Evolutionary conservation across 768 basidiomycete genomes (phyloP).

Genomic region (Chalciporus pseudorubinellus): DNA sequence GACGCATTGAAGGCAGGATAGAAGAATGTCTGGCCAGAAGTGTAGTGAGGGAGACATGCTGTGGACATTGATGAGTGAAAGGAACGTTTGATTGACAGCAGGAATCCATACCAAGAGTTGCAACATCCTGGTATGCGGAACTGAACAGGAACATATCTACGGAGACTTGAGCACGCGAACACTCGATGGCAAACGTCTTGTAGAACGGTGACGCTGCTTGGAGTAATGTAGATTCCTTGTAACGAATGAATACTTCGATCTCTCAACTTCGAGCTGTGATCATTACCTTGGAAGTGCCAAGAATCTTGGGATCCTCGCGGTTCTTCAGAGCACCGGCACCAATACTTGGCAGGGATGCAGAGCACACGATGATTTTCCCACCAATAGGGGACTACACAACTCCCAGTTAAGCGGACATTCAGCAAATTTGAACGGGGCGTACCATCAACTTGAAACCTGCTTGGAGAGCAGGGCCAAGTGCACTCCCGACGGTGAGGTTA

Average conservation of each 20-base stretch:
- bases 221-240: constrained; percentile 83
- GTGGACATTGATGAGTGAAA: constrained; percentile 1
- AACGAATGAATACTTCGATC: constrained; percentile 1
- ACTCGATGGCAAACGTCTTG: constrained; percentile 98
- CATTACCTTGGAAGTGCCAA: constrained; percentile 86
- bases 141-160: constrained; percentile 99
- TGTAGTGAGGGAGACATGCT: constrained; percentile 95
- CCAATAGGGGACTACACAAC: constrained; percentile 76
- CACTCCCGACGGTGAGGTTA: constrained; percentile 89
- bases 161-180: constrained; percentile 93
- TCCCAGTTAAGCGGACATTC: background rate
- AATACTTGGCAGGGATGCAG: constrained; percentile 80
- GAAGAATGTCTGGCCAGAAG: constrained; percentile 96
- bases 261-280: background rate
- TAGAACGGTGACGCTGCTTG: constrained; percentile 95
- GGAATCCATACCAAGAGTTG: constrained; percentile 65
- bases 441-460: constrained; percentile 96
- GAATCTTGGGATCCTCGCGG: constrained; percentile 92
- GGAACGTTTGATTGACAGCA: background rate
- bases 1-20: constrained; percentile 98
- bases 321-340: constrained; percentile 93
- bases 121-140: constrained; percentile 90
- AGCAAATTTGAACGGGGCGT: constrained; percentile 11
- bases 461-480: constrained; percentile 91
- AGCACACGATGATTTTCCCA: constrained; percentile 88